Conservation (phyloP, 2,329 filamentous ascomycete species). For the Plenodomus lindquistii region DNA sequence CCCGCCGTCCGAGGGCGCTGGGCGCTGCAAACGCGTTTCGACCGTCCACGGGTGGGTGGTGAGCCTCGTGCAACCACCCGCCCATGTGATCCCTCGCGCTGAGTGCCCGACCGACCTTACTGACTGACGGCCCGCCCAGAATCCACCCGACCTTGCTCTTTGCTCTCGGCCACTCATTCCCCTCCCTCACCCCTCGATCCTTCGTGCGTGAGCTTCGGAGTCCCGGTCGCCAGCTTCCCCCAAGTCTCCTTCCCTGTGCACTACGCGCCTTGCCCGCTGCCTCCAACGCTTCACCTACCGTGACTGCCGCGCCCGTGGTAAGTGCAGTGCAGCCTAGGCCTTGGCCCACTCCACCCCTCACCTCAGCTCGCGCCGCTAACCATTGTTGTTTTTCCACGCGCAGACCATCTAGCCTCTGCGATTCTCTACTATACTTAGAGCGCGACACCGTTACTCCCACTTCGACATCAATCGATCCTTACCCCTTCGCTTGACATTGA, state of each 20-base stretch:
- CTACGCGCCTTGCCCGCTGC: conserved; percentile 18
- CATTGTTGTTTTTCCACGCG: conserved; percentile 11
- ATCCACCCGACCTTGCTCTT: conserved; percentile 31
- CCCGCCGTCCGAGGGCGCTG: conserved; percentile 4
- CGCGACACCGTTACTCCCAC: conserved; percentile 26
- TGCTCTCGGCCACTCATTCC: conserved; percentile 40
- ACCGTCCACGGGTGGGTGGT: conserved; percentile 7
- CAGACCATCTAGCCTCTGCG: conserved; percentile 29
- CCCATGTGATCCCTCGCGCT: conserved; percentile 37
- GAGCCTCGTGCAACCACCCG: conserved; percentile 31
- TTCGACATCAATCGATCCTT: conserved; percentile 15
- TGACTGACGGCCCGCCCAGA: conserved; percentile 36
- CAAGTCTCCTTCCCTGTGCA: conserved; percentile 23
- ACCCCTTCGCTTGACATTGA: conserved; percentile 19
- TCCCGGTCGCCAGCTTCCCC: conserved; percentile 39
- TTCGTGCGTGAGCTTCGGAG: conserved; percentile 34
- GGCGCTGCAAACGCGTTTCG: conserved; percentile 2
- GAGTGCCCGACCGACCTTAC: conserved; percentile 24
- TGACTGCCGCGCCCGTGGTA: conserved; percentile 24
- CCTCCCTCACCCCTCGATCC: conserved; percentile 17
- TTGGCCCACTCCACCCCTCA: conserved; percentile 8
- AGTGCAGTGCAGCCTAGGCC: conserved; percentile 36
- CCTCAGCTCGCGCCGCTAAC: conserved; percentile 30
- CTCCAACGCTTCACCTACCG: conserved; percentile 18
- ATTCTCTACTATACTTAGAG: conserved; percentile 37